These are phyloP conservation scores for Mikania micrantha DNA, from an alignment of 129 eudicot genomes.

Conservation along the genomic window DNA sequence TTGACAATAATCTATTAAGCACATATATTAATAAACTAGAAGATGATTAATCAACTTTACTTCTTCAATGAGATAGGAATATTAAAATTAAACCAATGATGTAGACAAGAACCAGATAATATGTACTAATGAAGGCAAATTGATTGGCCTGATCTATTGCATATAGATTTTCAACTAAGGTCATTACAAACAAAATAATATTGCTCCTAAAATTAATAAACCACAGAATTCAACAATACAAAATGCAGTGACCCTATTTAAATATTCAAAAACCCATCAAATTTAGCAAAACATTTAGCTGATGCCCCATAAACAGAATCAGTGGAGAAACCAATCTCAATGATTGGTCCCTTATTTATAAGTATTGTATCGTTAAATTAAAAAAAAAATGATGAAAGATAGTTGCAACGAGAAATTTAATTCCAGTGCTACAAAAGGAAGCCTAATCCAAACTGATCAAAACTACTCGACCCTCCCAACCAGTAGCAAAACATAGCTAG, in stretches of 20 bases:
- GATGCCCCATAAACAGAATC: not conserved
- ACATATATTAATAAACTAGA: not conserved
- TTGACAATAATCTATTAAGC: not conserved
- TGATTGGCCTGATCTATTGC: not conserved
- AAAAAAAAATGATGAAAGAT: not conserved
- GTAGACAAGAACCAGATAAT: not conserved
- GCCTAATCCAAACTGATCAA: not conserved
- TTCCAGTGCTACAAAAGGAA: not conserved
- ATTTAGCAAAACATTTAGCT: not conserved
- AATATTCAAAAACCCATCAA: not conserved
- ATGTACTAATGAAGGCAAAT: not conserved
- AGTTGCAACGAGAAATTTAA: not conserved
- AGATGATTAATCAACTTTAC: not conserved
- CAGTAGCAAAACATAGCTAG: not conserved
- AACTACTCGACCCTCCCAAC: not conserved
- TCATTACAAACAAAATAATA: not conserved
- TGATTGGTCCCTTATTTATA: not conserved
- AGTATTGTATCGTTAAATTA: not conserved
- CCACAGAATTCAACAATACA: not conserved
- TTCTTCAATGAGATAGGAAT: not conserved
- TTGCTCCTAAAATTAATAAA: not conserved
- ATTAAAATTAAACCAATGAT: not conserved
- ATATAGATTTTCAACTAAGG: not conserved
- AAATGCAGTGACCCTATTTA: not conserved
- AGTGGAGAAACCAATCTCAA: conserved; percentile 1